Evolutionary conservation across 352 stramenopile genomes (phyloP), one percentile per base, ranked within the genome.

Genomic region (Peronospora farinosa): DNA sequence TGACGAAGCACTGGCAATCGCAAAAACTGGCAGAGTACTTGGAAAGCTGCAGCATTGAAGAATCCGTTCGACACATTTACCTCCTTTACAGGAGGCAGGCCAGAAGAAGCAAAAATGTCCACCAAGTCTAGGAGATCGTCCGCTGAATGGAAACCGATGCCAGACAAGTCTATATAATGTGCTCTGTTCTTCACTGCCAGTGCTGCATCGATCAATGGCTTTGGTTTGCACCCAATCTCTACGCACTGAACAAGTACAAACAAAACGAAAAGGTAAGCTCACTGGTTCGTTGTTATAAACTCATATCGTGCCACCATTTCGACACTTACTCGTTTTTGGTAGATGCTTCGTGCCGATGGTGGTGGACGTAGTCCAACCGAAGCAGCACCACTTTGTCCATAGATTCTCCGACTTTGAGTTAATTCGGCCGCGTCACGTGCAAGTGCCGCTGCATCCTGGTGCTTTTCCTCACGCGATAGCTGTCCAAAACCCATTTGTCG

Each of bases 21-120:
- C 30, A 86, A 43, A 16, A 84, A 50, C 5, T 80, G 47, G 25
- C 67, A 77, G 10, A 88, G 54, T 15, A 74, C 55, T 31, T 65
- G 43, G 42, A 84, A 86, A 7, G 72, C 73, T 49, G 49, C n/a
- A 4, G 36, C 48, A 47, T 80, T 82, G 42, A 84, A 86, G 32
- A 86, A 86, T 10, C 75, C 75, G 64, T 80, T 82, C 15, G 72
- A 72, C 50, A 79, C 41, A 42, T 82, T 55, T 4, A 88, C 43
- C 23, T 70, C 61, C 39, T 56, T 57, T 48, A 88, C 66, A 12
- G 72, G 60, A 30, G 62, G 62, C 11, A 70, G 37, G 0, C 47
- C 44, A 40, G 51, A 46, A 10, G 43, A 48, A 2, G 65, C 50
- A 17, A 84, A 71, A 12, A 86, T 65, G 12, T 80, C 54, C 7